Base-by-base conservation (phyloP, 169 alveolate genomes). In the Babesia caballi region DNA sequence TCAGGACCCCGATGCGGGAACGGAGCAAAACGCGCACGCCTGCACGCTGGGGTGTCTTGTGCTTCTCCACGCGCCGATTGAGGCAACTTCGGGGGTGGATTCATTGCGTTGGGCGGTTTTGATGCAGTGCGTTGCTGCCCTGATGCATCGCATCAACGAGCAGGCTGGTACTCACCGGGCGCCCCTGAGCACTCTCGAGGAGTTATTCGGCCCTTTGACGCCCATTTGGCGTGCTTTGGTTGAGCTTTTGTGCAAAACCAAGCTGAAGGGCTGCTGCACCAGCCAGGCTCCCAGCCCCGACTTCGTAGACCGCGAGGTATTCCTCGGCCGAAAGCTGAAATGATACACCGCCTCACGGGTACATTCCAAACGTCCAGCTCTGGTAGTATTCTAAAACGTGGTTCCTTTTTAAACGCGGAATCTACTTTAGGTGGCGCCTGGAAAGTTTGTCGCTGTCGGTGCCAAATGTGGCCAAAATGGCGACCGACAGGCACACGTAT, bases 181-280 rank as follows among this genome's bases (percentile, higher is more conserved):
- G 7, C 12, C 21, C 19, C 7, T 9, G 12, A 12, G 1, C 15
- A 25, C 21, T 32, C 19, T 5, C 4, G 52, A 63, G 14, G 73
- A 11, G 4, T 30, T 28, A 2, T 14, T 63, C 14, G 73, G 73
- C 27, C 47, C 47, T 1, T 33, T 36, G 27, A 7, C 52, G n/a
- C 73, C 60, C 25, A 63, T 63, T 2, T 63, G 73, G 73, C 40
- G 51, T 7, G 60, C 73, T 1, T 25, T 63, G 49, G 47, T 47
- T 5, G 73, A 63, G 23, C 32, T 46, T 1, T 46, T 63, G 60
- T 63, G 51, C 25, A 28, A 36, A 9, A 36, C 49, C 0, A 14
- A 44, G 32, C 46, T 63, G 21, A 3, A 30, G 21, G 61, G 61
- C 44, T 11, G 25, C 23, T 25, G 5, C 40, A 5, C 61, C 25